These are phyloP conservation scores for Hyaloscypha hepaticicola DNA, from an alignment of 495 filamentous ascomycete genomes.

Conservation along the genomic window DNA sequence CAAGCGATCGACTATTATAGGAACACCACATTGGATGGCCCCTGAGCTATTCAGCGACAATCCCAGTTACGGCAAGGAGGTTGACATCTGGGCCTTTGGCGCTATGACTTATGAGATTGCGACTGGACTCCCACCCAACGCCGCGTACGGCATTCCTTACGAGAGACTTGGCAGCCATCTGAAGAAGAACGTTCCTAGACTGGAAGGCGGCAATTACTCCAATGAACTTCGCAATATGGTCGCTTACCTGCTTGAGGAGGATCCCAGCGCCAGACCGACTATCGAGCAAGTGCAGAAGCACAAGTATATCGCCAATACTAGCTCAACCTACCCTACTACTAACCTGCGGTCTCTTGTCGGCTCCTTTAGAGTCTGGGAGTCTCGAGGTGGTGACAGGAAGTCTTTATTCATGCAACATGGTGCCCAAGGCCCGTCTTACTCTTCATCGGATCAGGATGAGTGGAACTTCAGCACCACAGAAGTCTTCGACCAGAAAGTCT, in stretches of 20 bases:
- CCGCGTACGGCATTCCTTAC: slow-evolving; percentile 47
- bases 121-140: slow-evolving; percentile 77
- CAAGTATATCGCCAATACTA: slow-evolving; percentile 60
- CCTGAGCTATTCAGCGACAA: slow-evolving; percentile 72
- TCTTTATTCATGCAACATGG: slow-evolving; percentile 80
- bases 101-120: slow-evolving; percentile 91
- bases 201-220: slow-evolving; percentile 77
- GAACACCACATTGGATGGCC: slow-evolving; percentile 96
- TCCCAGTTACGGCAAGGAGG: slow-evolving; percentile 61
- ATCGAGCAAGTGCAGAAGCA: slow-evolving; percentile 65
- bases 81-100: slow-evolving; percentile 96
- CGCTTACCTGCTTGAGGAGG: slow-evolving; percentile 72
- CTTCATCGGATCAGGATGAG: slow-evolving; percentile 52
- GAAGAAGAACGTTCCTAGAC: slow-evolving; percentile 60
- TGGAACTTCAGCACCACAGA: slow-evolving; percentile 94
- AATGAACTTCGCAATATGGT: slow-evolving; percentile 74
- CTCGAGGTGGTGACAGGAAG: slow-evolving; percentile 73
- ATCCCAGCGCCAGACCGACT: slow-evolving; percentile 71
- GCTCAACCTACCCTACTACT: slow-evolving; percentile 65
- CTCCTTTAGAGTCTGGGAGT: slow-evolving; percentile 84
- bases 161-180: slow-evolving; percentile 59
- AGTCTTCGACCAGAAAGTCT: slow-evolving; percentile 68
- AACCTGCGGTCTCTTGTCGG: slow-evolving; percentile 71
- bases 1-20: slow-evolving; percentile 90
- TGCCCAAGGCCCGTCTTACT: slow-evolving; percentile 58